These are phyloP conservation scores for Colletotrichum orbiculare DNA, from an alignment of 2,329 filamentous ascomycete species.

Conservation along the genomic window DNA sequence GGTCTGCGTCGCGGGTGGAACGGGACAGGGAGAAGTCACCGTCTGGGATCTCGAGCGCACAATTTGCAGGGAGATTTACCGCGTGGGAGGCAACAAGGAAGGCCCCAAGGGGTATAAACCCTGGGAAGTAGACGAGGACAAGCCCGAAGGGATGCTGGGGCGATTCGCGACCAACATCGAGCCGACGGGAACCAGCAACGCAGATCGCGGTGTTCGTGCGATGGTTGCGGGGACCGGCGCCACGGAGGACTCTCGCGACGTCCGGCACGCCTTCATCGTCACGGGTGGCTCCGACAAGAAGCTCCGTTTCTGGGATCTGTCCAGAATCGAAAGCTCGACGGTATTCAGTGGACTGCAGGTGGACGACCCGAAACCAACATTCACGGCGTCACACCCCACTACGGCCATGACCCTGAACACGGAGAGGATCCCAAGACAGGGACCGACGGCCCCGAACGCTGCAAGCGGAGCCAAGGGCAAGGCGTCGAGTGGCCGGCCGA, in stretches of 20 bases:
- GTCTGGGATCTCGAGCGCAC: conserved; percentile 96
- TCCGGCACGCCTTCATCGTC: conserved; percentile 84
- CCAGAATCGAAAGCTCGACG: conserved; percentile 79
- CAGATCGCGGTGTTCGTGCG: conserved; percentile 77
- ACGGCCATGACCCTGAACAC: conserved; percentile 73
- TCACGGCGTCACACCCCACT: conserved; percentile 71
- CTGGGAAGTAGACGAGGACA: conserved; percentile 91
- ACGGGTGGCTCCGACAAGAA: conserved; percentile 91
- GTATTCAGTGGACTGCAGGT: conserved; percentile 82
- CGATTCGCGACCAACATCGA: conserved; percentile 84
- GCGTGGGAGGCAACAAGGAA: conserved; percentile 72
- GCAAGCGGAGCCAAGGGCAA: conserved; percentile 44
- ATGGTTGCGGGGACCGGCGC: conserved; percentile 79
- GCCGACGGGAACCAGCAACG: conserved; percentile 62
- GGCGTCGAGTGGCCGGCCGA: conserved; percentile 56
- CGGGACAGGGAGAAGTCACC: conserved; percentile 86
- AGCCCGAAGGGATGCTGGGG: conserved; percentile 84
- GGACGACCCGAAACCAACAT: conserved; percentile 80
- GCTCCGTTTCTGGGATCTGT: conserved; percentile 93
- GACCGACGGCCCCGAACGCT: conserved; percentile 44
- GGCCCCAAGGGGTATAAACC: conserved; percentile 77
- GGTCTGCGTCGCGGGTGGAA: conserved; percentile 90
- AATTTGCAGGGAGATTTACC: conserved; percentile 89
- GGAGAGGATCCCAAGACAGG: conserved; percentile 65
- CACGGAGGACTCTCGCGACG: conserved; percentile 76